Evolutionary conservation across 1,139 yeast genomes (phyloP), one percentile per base, ranked within the genome.

Genomic region (Suhomyces bribrorum): DNA sequence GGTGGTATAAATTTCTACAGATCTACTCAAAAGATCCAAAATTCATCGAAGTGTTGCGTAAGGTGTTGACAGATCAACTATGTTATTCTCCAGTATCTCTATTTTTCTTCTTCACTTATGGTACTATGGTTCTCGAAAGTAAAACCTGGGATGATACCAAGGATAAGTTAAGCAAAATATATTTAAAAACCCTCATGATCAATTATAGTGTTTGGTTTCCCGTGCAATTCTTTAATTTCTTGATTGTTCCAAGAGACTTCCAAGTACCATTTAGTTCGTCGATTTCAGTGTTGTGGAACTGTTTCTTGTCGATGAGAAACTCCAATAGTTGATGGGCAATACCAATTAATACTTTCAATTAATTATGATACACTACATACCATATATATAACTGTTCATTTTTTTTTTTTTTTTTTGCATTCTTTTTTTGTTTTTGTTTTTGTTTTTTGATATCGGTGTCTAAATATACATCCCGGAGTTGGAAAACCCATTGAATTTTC

Each of bases 181-280:
- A 88, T 57, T 61, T 90, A 25, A 80, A 83, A 29, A 92, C 97
- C 0, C 64, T 90, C 41, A 79, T 84, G 29, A 79, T 83, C 40
- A 90, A 89, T 59, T 86, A 83, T 59, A 72, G 86, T 41, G 81
- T 92, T n/a, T 92, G 98, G 98, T 95, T 96, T 35, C 80, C 90
- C 2, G 95, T 92, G 6, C 97, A 92, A 59, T 86, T 92, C 52
- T 69, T 90, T 50, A 92, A 92, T 61, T 92, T 92, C 54, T 69
- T 88, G 45, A 56, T 87, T 7, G 78, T 92, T 56, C 97, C 97
- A 0, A 69, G 81, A 39, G 75, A 77, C 45, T 76, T 81, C 49
- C 97, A 92, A 60, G 95, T 90, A 4, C 97, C 97, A 0, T 90
- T 92, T 57, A 83, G 95, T 41, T 84, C 96, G 1, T 81, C 94